Evolutionary conservation across 768 basidiomycete species (phyloP), one percentile per base, ranked within the genome.

Genomic region (Pisolithus sp.): DNA sequence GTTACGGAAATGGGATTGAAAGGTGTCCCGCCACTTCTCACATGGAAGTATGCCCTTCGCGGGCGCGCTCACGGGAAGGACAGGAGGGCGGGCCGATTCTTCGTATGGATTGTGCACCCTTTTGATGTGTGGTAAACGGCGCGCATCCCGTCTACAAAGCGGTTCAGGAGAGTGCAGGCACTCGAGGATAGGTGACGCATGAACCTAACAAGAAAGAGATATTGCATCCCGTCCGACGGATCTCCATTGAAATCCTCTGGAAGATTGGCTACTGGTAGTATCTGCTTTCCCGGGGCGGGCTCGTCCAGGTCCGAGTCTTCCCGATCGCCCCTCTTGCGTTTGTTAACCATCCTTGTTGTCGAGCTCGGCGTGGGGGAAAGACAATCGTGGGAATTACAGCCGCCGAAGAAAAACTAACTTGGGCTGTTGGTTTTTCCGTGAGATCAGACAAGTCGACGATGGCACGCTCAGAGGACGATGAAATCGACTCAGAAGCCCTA

Each of bases 191-290:
- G 34, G 34, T 13, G 12, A 34, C 34, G 13, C 15, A 34, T 34
- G 34, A 34, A 89, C 89, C 89, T 78, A 40, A 91, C 89, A 47
- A 80, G 80, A 67, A 91, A 90, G 40, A 92, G 73, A 64, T 92
- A 91, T 59, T 91, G 77, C 76, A 86, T 57, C 2, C 89, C 89
- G 67, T 91, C 84, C 59, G 68, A 65, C 0, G 89, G 88, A 46
- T 76, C 76, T 23, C 73, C 79, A 56, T 80, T 69, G 62, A 85
- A 92, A 61, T 85, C 74, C 18, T 70, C 62, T n/a, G 88, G 86
- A 46, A 92, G 76, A 59, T 82, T 76, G 18, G 89, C 89, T n/a
- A 92, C 86, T 17, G 89, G 89, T 3, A 92, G 74, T 23, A 79
- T 85, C 67, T 89, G 88, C 56, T 71, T 80, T 40, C 87, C 87